Evolutionary conservation across 2,329 filamentous ascomycete genomes (phyloP), one percentile per base, ranked within the genome.

Genomic region (Atkinsonella hypoxylon): DNA sequence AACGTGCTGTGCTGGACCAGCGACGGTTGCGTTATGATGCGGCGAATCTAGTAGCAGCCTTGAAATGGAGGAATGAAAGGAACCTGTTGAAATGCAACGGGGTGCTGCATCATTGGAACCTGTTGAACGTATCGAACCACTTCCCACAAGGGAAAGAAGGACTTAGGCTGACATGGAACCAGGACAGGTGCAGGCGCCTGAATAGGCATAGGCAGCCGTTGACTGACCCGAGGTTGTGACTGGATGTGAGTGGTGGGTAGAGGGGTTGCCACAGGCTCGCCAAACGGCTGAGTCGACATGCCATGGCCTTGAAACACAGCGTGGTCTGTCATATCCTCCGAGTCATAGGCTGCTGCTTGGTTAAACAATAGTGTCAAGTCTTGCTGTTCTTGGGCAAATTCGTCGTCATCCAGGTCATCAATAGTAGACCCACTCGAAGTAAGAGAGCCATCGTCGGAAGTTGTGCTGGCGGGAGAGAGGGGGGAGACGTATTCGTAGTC

Each of bases 391-490:
- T 68, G 69, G 53, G 71, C 63, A 52, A 70, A 71, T 34, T 76
- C 74, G 18, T 75, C 72, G 54, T 78, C 65, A 52, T 75, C 69
- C 22, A 73, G 57, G 53, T 78, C 75, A 49, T 76, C 74, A 48
- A 78, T 69, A 48, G 71, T 76, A 12, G 76, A 76, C 32, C 67
- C 71, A 56, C 70, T 75, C n/a, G 77, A 79, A 18, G 71, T 71
- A 22, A 79, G 68, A 20, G 77, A 80, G 30, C 75, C 77, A 56
- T 77, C 73, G 57, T 80, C 75, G 8, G 77, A 79, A 32, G 56
- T 66, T 22, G 72, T 75, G 2, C 72, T 70, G 17, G 70, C 65
- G n/a, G 75, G 74, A 1, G 77, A 79, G 44, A 74, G 66, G 30
- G 75, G 69, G 22, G 68, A 69, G 58, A 70, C 68, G 54, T 72